These are phyloP conservation scores for Raddia guianensis DNA, from an alignment of 176 grass and related monocot species.

Conservation along the genomic window DNA sequence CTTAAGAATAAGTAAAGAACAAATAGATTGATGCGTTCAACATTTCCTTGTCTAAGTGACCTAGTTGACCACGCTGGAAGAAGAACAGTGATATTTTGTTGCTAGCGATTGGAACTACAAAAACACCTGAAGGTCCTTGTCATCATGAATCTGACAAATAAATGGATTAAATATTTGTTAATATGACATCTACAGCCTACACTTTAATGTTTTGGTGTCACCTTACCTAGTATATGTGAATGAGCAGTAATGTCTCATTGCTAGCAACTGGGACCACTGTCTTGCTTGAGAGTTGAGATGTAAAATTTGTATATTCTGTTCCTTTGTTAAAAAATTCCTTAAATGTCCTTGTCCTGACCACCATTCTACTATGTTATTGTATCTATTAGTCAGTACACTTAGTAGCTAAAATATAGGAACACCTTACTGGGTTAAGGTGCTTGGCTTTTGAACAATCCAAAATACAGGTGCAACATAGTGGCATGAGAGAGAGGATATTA, in stretches of 20 bases:
- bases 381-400: no score
- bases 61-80: neutral
- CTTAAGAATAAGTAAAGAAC: neutral
- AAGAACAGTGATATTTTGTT: neutral
- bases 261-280: neutral
- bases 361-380: neutral
- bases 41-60: neutral
- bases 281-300: neutral
- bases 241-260: neutral
- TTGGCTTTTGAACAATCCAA: no score
- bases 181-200: no score
- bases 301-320: slow-evolving; percentile 23
- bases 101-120: neutral
- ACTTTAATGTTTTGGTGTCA: no score
- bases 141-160: neutral
- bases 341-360: neutral
- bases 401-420: no score
- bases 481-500: no score
- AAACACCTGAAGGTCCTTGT: neutral
- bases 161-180: no score
- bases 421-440: no score
- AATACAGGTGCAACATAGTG: no score
- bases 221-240: slow-evolving; percentile 9
- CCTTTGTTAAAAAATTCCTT: slow-evolving; percentile 1
- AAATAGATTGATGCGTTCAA: neutral